A percentile compares a stretch with the other conserved stretches of the same genome.
Evolutionary conservation across 108 stramenopile genomes (phyloP).

Genomic region (Cylindrotheca fusiformis): DNA sequence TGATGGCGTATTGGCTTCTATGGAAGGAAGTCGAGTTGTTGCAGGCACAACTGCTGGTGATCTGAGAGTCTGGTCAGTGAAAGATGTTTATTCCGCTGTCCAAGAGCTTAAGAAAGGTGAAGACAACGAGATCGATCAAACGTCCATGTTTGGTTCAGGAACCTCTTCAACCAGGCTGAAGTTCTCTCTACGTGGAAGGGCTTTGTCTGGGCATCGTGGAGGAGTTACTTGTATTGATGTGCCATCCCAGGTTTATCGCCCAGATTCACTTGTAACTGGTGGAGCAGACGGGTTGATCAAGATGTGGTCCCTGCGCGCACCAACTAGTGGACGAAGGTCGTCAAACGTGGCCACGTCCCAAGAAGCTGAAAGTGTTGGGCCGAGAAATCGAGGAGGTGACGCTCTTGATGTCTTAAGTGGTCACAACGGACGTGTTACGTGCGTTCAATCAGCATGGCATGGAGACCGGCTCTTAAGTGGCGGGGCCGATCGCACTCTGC

Average conservation of each 20-base stretch:
- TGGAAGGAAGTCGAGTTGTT: conserved; percentile 80
- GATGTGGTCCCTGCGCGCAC: conserved; percentile 71
- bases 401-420: conserved; percentile 70
- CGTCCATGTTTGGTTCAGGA: conserved; percentile 12
- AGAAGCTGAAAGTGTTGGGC: background rate
- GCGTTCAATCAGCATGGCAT: conserved; percentile 86
- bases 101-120: conserved; percentile 29
- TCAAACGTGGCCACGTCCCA: background rate
- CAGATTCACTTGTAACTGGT: conserved; percentile 78
- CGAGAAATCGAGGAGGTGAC: conserved; percentile 49
- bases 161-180: conserved; percentile 42
- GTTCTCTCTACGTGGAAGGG: conserved; percentile 53
- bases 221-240: conserved; percentile 84
- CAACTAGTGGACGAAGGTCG: conserved; percentile 23
- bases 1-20: conserved; percentile 52
- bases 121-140: conserved; percentile 22
- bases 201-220: conserved; percentile 76
- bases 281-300: conserved; percentile 88
- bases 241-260: conserved; percentile 78
- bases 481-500: conserved; percentile 74
- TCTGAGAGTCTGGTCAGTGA: conserved; percentile 76
- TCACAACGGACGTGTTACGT: conserved; percentile 71
- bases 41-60: conserved; percentile 84
- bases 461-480: conserved; percentile 81
- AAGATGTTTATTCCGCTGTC: conserved; percentile 63